Evolutionary conservation across 371 early-diverging fungal genomes (phyloP), one percentile per base, ranked within the genome.

Genomic region (Saksenaea vasiformis): DNA sequence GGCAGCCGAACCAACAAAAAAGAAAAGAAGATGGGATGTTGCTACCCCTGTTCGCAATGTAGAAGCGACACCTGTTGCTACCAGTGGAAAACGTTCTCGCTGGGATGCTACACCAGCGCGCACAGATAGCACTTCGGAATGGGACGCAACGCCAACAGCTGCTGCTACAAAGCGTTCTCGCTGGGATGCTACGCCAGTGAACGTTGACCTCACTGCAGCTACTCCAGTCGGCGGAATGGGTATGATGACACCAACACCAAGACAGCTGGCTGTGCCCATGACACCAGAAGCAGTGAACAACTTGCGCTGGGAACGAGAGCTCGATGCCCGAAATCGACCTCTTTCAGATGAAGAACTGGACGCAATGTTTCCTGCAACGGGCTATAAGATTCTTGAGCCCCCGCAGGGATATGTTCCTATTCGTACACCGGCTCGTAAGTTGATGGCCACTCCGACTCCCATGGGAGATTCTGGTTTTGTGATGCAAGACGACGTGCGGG

Each of bases 281-380:
- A 94, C 95, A 2, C 94, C 95, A 7, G 93, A 93, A 58, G 92
- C 90, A 2, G 72, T 83, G 54, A 89, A 80, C 59, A 87, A 88
- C 3, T 70, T 87, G 70, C 89, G 92, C 44, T 93, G 91, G 90
- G 92, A 94, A 64, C 83, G 88, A 51, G 96, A 93, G 67, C 78
- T 95, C 56, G 97, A 95, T 63, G 74, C 82, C 27, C 91, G 98
- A 51, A 98, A 98, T 73, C 74, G 87, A 59, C 90, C 88, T 58
- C 72, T 92, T 22, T 83, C 95, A 3, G 99, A 98, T 71, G 97
- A 94, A 58, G 98, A 97, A 67, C 84, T 98, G 28, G 95, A 98
- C 68, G 87, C 90, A 34, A 89, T 98, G 86, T 89, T 98, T 47
- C 99, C 99, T 1, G 71, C 85, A 1, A 82, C 91, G 11, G 99